phyloP scores from a whole-genome alignment of 163 green algal genomes.

The Chlamydomonas reinhardtii region DNA sequence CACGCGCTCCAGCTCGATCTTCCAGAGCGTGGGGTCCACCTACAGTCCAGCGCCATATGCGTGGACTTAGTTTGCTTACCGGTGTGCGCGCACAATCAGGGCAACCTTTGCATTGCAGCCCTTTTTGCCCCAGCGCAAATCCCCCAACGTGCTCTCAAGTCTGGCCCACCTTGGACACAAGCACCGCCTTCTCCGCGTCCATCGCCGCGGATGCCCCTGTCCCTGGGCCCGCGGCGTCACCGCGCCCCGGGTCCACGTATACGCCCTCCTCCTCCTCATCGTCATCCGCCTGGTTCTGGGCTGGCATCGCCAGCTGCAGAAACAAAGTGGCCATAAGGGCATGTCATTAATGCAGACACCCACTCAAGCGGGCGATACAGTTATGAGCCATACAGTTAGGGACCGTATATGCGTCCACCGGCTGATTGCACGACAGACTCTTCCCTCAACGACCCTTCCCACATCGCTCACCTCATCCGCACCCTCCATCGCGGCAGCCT shows the following conservation, averaged over 20 bases:
- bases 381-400: too few relatives aligned
- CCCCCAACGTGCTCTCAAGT: too few relatives aligned
- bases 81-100: too few relatives aligned
- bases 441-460: too few relatives aligned
- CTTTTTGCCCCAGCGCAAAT: too few relatives aligned
- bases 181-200: conserved; percentile 60
- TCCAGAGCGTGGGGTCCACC: conserved; percentile 77
- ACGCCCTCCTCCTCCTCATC: conserved; percentile 66
- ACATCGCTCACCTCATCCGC: conserved; percentile 29
- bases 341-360: too few relatives aligned
- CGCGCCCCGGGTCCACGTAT: conserved; percentile 46
- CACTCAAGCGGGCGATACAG: too few relatives aligned
- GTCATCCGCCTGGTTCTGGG: conserved; percentile 16
- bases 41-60: neutral
- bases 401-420: too few relatives aligned
- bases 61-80: too few relatives aligned
- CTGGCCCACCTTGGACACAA: conserved; percentile 59
- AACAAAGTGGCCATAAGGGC: neutral
- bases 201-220: neutral
- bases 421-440: too few relatives aligned
- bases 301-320: conserved; percentile 29
- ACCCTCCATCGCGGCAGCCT: conserved; percentile 43
- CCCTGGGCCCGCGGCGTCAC: conserved; percentile 1
- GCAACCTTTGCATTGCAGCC: neutral
- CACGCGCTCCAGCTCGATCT: conserved; percentile 80